These are phyloP conservation scores for Deinandra increscens DNA, from an alignment of 129 eudicot genomes.

Conservation along the genomic window DNA sequence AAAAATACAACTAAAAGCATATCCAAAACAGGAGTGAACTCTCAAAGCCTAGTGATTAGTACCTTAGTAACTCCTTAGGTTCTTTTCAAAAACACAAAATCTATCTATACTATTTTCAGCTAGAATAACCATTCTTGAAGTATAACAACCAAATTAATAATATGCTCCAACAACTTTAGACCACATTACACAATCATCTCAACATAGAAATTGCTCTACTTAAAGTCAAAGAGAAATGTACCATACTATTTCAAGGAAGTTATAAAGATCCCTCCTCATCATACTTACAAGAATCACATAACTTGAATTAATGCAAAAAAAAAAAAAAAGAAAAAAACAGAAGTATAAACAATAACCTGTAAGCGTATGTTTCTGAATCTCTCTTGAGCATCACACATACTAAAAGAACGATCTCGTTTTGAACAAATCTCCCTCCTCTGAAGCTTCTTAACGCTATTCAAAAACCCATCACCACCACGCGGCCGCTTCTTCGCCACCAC, in stretches of 20 bases:
- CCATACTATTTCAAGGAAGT: neutral
- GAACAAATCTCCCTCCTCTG: constrained; percentile 98
- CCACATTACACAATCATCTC: constrained; percentile 1
- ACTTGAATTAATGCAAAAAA: neutral
- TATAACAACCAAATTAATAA: neutral
- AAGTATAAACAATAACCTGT: constrained; percentile 48
- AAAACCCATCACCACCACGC: constrained; percentile 85
- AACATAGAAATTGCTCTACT: constrained; percentile 5
- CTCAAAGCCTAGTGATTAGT: neutral
- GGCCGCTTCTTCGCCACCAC: constrained; percentile 96
- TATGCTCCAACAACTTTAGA: neutral
- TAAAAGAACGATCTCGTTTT: constrained; percentile 76
- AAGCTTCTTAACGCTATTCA: constrained; percentile 89
- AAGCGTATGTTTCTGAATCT: constrained; percentile 77
- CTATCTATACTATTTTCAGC: neutral
- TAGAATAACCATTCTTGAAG: neutral
- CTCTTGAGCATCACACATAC: constrained; percentile 96
- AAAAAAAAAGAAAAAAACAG: no score
- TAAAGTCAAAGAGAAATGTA: neutral
- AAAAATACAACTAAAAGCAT: constrained; percentile 7
- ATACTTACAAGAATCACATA: neutral
- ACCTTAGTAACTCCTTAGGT: neutral
- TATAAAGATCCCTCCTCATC: no score
- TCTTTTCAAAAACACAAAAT: neutral
- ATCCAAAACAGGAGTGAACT: neutral